Conservation (phyloP, 495 filamentous ascomycete genomes). For the Evernia prunastri region DNA sequence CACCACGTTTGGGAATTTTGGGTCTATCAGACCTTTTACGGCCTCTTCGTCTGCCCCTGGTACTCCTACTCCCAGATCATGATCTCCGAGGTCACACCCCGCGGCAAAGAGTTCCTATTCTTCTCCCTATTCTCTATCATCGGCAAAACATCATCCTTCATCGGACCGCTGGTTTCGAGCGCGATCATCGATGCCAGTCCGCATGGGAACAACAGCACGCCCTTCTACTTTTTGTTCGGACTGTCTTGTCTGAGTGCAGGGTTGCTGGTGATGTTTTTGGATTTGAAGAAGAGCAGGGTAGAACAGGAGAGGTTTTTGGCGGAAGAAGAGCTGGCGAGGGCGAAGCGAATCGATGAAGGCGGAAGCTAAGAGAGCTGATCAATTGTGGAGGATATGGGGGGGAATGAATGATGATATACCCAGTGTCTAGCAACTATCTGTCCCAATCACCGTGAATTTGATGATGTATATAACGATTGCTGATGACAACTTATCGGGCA, state of each 20-base stretch:
- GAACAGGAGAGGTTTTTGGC: conserved; percentile 51
- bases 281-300: conserved; percentile 51
- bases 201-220: conserved; percentile 46
- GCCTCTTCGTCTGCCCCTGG: conserved; percentile 61
- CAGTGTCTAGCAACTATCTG: neutral
- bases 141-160: conserved; percentile 58
- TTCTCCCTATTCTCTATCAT: conserved; percentile 62
- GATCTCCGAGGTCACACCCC: conserved; percentile 60
- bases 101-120: conserved; percentile 60
- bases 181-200: conserved; percentile 60
- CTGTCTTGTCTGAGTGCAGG: conserved; percentile 50
- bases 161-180: conserved; percentile 56
- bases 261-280: conserved; percentile 46
- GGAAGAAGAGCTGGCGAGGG: conserved; percentile 34
- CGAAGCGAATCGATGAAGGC: conserved; percentile 6
- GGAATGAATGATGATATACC: neutral
- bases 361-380: neutral
- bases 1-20: conserved; percentile 58
- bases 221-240: conserved; percentile 59
- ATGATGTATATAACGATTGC: too few species aligned
- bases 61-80: conserved; percentile 63
- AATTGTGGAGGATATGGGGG: neutral
- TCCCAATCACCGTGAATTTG: neutral
- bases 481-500: too few species aligned
- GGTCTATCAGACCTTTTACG: conserved; percentile 59